These are phyloP conservation scores for Volutella citrinella DNA, from an alignment of 2,329 filamentous ascomycete species.

Conservation along the genomic window DNA sequence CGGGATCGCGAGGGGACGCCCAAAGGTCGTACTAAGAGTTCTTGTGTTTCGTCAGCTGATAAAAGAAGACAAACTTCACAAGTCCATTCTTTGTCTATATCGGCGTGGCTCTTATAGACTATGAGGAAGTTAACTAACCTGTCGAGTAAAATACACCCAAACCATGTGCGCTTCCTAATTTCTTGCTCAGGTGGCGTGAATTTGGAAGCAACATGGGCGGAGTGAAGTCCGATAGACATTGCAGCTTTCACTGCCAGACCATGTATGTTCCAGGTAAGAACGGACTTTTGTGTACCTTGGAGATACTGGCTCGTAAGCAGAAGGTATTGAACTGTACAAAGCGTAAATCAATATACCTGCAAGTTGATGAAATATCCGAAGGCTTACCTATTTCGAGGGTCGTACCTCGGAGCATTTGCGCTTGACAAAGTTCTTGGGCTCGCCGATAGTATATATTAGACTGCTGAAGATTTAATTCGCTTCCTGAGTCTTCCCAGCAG, in stretches of 20 bases:
- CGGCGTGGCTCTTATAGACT: no score
- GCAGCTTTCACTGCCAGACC: slow-evolving; percentile 50
- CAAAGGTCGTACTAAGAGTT: slow-evolving; percentile 15
- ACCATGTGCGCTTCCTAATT: slow-evolving; percentile 46
- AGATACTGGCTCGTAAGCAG: slow-evolving; percentile 49
- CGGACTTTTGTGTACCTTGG: slow-evolving; percentile 50
- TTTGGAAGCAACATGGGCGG: slow-evolving; percentile 29
- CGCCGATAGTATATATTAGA: slow-evolving; percentile 45
- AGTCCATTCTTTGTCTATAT: slow-evolving; percentile 2
- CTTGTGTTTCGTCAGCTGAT: not conserved
- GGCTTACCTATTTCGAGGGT: slow-evolving; percentile 38
- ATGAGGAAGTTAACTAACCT: slow-evolving; percentile 4
- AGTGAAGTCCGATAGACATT: slow-evolving; percentile 50
- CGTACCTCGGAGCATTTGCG: slow-evolving; percentile 36
- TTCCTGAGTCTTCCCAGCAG: slow-evolving; percentile 24
- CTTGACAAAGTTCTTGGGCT: slow-evolving; percentile 41
- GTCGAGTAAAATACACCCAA: slow-evolving; percentile 16
- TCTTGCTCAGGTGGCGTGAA: slow-evolving; percentile 43
- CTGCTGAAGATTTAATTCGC: slow-evolving; percentile 33
- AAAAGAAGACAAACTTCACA: not conserved
- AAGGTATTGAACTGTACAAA: slow-evolving; percentile 40
- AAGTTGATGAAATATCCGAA: no score
- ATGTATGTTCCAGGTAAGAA: slow-evolving; percentile 53
- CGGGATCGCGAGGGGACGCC: slow-evolving; percentile 12
- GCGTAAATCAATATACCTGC: not conserved